Evolutionary conservation across 2,329 filamentous ascomycete genomes (phyloP).

Genomic region (Huntiella bhutanensis): DNA sequence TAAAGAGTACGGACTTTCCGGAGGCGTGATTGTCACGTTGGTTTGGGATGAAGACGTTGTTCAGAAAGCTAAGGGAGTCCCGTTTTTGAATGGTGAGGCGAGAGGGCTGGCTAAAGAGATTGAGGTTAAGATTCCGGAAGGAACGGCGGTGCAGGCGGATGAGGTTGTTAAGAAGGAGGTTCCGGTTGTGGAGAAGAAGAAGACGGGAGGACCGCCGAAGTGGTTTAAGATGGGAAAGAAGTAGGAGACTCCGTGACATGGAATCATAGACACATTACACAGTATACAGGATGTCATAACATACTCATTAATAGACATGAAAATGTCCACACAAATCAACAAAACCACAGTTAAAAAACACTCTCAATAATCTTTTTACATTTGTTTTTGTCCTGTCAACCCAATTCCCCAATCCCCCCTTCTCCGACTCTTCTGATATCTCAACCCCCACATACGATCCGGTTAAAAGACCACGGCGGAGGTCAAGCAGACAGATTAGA

Average conservation of each 20-base stretch:
- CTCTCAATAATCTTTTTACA: slow-evolving; percentile 7
- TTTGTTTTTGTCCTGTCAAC: slow-evolving; percentile 11
- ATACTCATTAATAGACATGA: not conserved
- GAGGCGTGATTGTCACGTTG: slow-evolving; percentile 50
- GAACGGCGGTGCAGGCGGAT: slow-evolving; percentile 21
- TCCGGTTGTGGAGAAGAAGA: slow-evolving; percentile 13
- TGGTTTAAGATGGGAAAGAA: slow-evolving; percentile 62
- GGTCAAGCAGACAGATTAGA: not conserved
- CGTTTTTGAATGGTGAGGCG: slow-evolving; percentile 39
- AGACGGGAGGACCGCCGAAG: slow-evolving; percentile 35
- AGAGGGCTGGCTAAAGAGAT: slow-evolving; percentile 46
- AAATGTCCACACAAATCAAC: not conserved
- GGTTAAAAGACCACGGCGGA: not conserved
- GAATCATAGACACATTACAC: not conserved
- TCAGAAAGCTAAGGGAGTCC: slow-evolving; percentile 31
- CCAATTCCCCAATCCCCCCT: slow-evolving; percentile 2
- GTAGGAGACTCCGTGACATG: slow-evolving; percentile 17
- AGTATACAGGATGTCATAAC: not conserved
- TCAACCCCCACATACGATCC: not conserved
- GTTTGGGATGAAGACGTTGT: slow-evolving; percentile 50
- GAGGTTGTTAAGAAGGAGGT: slow-evolving; percentile 12
- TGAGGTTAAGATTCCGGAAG: slow-evolving; percentile 35
- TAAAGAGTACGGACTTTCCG: slow-evolving; percentile 48
- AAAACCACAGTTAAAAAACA: not conserved
- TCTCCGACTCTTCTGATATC: slow-evolving; percentile 4